phyloP scores from a whole-genome alignment of 2,329 filamentous ascomycete genomes.

The Fusarium aywerte region DNA sequence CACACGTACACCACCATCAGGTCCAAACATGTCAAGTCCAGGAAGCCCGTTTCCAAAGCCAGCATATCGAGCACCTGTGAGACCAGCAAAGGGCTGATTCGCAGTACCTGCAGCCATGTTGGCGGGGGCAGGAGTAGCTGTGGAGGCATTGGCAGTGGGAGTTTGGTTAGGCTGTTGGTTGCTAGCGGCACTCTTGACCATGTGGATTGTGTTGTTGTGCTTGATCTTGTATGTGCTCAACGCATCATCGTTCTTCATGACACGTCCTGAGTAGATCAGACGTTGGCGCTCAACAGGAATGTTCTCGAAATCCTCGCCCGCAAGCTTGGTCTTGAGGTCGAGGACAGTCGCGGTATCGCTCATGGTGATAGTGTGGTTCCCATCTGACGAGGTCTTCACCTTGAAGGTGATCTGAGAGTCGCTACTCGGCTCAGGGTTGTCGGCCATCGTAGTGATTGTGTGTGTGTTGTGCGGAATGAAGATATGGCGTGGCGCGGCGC shows the following conservation, averaged over 20 bases:
- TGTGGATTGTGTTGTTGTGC: conserved; percentile 91
- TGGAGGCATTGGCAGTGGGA: conserved; percentile 52
- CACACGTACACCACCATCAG: conserved; percentile 86
- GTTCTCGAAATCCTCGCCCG: conserved; percentile 83
- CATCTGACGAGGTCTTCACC: conserved; percentile 95
- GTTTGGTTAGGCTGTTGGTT: conserved; percentile 63
- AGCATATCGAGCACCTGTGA: conserved; percentile 94
- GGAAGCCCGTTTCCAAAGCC: conserved; percentile 86
- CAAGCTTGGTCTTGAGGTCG: conserved; percentile 90
- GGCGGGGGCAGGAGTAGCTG: conserved; percentile 64
- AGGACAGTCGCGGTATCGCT: conserved; percentile 78
- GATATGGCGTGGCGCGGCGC: conserved; percentile 30
- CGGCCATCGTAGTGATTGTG: conserved; percentile 64
- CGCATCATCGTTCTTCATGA: conserved; percentile 93
- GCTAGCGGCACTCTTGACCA: conserved; percentile 96
- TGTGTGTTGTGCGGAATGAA: conserved; percentile 6
- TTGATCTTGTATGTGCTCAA: conserved; percentile 93
- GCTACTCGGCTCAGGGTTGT: conserved; percentile 67
- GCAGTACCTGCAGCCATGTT: conserved; percentile 86
- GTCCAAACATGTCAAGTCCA: conserved; percentile 87
- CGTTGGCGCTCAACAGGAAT: conserved; percentile 89
- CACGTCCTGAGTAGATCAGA: conserved; percentile 95
- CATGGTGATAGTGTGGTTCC: conserved; percentile 85
- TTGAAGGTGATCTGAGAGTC: conserved; percentile 92
- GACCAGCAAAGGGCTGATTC: conserved; percentile 87